Base-by-base conservation (phyloP, 208 protist genomes). In the Trypanosoma conorhini region DNA sequence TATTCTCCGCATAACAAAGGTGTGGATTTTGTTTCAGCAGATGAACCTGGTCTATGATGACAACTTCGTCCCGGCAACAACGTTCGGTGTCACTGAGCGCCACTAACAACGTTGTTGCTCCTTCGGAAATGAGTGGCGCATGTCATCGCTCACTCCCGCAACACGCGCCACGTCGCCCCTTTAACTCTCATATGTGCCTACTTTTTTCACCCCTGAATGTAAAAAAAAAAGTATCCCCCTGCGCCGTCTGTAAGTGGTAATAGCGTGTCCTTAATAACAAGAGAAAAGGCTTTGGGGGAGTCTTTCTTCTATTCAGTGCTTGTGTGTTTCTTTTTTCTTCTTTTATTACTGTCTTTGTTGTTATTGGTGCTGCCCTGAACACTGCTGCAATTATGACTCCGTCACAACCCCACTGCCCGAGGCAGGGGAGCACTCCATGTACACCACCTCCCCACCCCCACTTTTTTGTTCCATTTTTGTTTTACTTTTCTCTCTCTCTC, bases 11-110 rank as follows among this genome's bases (percentile, higher is more conserved):
- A 83, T 95, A 17, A 91, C 90, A 2, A 82, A 81, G 19, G 73
- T 97, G 28, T 97, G 93, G 92, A 86, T 94, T 54, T 67, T 93
- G n/a, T 92, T 97, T 64, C 81, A 95, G 64, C 86, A 95, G 60
- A 88, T 89, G 77, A 90, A 93, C 33, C 78, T 97, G 26, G 74
- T 97, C 7, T 97, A 83, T 63, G 92, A 97, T 70, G 77, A 88
- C 35, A 80, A 88, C 50, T 97, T 95, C 63, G 72, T 70, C 0
- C 92, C 92, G 0, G 82, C 87, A 17, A 97, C 92, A 15, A 80
- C 88, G 7, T 96, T 96, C 73, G 89, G 89, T 54, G 79, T 95
- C 22, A 94, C 92, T 0, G 67, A 80, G 10, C 70, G 83, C 30
- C 67, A 70, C 46, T 88, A 79, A 46, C 8, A 19, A 46, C 42